Evolutionary conservation across 2,329 filamentous ascomycete genomes (phyloP).

Genomic region (Penicillium psychrosexuale): DNA sequence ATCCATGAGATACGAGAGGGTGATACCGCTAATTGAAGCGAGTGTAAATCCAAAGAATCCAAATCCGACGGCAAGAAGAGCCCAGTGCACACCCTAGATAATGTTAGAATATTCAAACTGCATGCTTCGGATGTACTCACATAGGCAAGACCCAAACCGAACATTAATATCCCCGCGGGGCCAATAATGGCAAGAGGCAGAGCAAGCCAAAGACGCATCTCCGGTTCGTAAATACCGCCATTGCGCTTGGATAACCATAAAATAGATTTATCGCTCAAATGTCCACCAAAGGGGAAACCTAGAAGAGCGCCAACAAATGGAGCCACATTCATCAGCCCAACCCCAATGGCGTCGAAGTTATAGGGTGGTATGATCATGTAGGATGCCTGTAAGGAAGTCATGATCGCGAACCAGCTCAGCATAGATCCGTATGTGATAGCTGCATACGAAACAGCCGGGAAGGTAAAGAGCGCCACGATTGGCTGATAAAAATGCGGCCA

Average conservation of each 20-base stretch:
- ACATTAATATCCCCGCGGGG: slow-evolving; percentile 39
- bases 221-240: slow-evolving; percentile 45
- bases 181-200: slow-evolving; percentile 28
- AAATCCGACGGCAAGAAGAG: slow-evolving; percentile 28
- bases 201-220: slow-evolving; percentile 42
- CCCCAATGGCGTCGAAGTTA: slow-evolving; percentile 36
- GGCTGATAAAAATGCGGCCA: slow-evolving; percentile 29
- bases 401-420: slow-evolving; percentile 39
- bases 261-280: slow-evolving; percentile 40
- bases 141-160: slow-evolving; percentile 36
- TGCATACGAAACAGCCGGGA: slow-evolving; percentile 52
- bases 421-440: slow-evolving; percentile 41
- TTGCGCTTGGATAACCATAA: slow-evolving; percentile 38
- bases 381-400: slow-evolving; percentile 37
- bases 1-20: slow-evolving; percentile 31
- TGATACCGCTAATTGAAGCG: slow-evolving; percentile 21
- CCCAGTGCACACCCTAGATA: slow-evolving; percentile 26
- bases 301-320: slow-evolving; percentile 42
- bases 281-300: slow-evolving; percentile 36
- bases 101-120: neutral
- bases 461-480: slow-evolving; percentile 28
- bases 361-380: slow-evolving; percentile 41
- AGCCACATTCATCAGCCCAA: slow-evolving; percentile 42
- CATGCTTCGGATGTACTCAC: neutral
- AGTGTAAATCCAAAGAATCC: slow-evolving; percentile 20